Conservation (phyloP, 2,329 filamentous ascomycete species). For the Thielaviopsis euricoi region DNA sequence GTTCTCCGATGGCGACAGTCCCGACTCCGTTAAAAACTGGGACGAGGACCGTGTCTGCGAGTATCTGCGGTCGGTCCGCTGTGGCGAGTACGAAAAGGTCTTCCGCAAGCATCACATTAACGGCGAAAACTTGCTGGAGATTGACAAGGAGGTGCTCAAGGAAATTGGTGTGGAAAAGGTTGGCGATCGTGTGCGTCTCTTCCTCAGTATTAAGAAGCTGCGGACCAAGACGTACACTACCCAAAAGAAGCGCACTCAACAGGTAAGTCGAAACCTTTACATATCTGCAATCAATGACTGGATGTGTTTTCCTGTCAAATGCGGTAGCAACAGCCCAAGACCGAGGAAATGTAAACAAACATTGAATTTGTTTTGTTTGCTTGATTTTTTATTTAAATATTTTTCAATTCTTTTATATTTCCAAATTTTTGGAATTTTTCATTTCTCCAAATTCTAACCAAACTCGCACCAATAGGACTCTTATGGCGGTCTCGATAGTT, state of each 20-base stretch:
- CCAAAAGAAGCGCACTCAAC: constrained; percentile 68
- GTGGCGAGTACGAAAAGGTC: constrained; percentile 78
- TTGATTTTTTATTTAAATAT: too few species aligned
- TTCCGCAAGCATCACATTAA: constrained; percentile 93
- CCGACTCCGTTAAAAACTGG: constrained; percentile 70
- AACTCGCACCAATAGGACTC: constrained; percentile 46
- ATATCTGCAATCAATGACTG: background rate
- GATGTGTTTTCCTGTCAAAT: too few species aligned
- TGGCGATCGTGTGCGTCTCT: constrained; percentile 84
- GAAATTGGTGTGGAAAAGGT: constrained; percentile 98
- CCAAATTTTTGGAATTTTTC: too few species aligned
- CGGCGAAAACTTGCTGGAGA: constrained; percentile 88
- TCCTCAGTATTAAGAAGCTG: constrained; percentile 69
- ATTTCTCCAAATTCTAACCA: background rate
- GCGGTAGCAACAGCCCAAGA: too few species aligned
- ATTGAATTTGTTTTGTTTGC: background rate
- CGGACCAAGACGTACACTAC: constrained; percentile 61
- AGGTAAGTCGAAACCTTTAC: constrained; percentile 37
- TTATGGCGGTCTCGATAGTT: constrained; percentile 64
- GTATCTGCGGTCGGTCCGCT: constrained; percentile 82
- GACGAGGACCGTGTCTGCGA: constrained; percentile 82
- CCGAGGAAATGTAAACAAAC: too few species aligned
- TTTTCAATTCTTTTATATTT: too few species aligned
- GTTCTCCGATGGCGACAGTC: constrained; percentile 65
- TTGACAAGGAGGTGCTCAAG: constrained; percentile 90